Evolutionary conservation across 2,329 filamentous ascomycete species (phyloP), one percentile per base, ranked within the genome.

Genomic region (Ophiognomonia clavigignenti-juglandacearum): DNA sequence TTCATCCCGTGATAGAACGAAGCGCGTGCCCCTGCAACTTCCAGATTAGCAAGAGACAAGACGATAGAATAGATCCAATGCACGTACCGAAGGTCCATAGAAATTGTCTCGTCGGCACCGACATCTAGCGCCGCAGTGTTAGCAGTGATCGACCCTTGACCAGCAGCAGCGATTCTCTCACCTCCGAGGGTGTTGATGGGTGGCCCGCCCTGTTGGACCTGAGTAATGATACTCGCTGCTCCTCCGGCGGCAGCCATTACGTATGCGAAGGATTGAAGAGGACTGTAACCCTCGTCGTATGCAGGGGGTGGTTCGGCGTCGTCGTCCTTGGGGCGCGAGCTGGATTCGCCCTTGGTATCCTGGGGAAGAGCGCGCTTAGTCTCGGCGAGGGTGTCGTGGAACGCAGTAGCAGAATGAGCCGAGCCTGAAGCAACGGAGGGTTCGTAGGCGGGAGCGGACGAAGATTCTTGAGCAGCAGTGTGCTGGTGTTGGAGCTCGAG

Each of bases 211-310:
- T 98, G 93, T 65, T 95, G 91, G 59, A 98, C 93, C 74, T 98
- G 93, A 70, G 93, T 98, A 72, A 98, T 95, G 65, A 98, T 96
- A 80, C 93, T 97, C 74, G 91, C 86, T 59, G 91, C 88, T 73
- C 91, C 92, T 77, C 92, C 92, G 71, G 92, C 91, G 66, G 90
- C 88, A 71, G 93, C 91, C 93, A 98, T 98, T 66, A 96, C 82
- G 80, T 95, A 98, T 59, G 86, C 85, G 64, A 98, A 98, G 48
- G 89, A 88, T 52, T 86, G 80, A 65, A 98, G 82, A 53, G 93
- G 93, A 73, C 89, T 96, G 52, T 83, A 86, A 60, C 92, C 91
- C 80, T 97, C 92, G 57, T 88, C 90, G 68, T 98, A 98, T 48
- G 93, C 92, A 49, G 93, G 93, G 52, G 93, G 93, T 50, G 92